Conservation (phyloP, 345 rosid genomes). For the Gossypium sturtianum region DNA sequence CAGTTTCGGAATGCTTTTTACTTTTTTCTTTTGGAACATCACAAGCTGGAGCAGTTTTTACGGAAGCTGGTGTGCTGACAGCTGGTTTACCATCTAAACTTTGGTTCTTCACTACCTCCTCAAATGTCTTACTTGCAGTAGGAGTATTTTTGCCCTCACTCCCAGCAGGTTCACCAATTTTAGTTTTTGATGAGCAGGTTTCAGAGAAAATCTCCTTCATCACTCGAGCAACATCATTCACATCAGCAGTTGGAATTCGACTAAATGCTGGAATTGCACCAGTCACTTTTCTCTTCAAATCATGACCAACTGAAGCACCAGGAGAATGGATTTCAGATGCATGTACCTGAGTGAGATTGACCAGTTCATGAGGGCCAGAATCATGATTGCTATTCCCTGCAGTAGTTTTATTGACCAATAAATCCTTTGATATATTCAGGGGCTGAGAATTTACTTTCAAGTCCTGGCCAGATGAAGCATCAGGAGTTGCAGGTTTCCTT, state of each 20-base stretch:
- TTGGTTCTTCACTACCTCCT: conserved; percentile 28
- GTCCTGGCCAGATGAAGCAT: conserved; percentile 28
- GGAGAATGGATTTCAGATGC: conserved; percentile 16
- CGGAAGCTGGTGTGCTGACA: conserved; percentile 12
- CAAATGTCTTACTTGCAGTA: conserved; percentile 14
- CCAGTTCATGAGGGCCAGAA: conserved; percentile 26
- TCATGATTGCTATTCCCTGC: conserved; percentile 33
- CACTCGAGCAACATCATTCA: conserved; percentile 65
- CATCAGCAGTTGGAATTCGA: conserved; percentile 50
- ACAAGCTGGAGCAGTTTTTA: conserved; percentile 18
- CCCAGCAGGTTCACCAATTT: conserved; percentile 30
- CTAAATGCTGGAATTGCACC: conserved; percentile 28
- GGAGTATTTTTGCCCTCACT: conserved; percentile 28
- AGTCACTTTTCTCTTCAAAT: conserved; percentile 28
- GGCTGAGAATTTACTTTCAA: conserved; percentile 18
- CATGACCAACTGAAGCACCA: conserved; percentile 24
- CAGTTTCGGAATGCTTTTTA: conserved; percentile 14
- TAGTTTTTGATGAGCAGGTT: conserved; percentile 44
- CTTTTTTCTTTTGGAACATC: conserved; percentile 18
- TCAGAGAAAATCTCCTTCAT: conserved; percentile 73
- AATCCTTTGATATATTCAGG: conserved; percentile 26
- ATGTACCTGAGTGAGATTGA: conserved; percentile 23
- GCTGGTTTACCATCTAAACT: conserved; percentile 16
- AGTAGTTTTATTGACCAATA: conserved; percentile 19
- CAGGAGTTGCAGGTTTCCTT: conserved; percentile 29